Percentiles rank a stretch among this genome's conserved stretches.
phyloP scores from a whole-genome alignment of 495 filamentous ascomycete species.

The Tuber aestivum region DNA sequence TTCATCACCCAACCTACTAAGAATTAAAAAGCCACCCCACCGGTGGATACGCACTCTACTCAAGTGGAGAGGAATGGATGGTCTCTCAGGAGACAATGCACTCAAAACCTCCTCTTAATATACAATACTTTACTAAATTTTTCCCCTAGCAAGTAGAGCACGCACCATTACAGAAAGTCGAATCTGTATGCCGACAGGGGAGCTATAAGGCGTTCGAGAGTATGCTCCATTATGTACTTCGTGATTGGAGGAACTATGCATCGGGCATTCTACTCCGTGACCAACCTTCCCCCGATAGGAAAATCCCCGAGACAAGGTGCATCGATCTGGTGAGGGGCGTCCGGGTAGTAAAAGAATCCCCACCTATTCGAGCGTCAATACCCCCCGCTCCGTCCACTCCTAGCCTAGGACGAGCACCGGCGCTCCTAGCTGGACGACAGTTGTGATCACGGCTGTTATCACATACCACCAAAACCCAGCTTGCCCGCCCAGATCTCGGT shows the following conservation, averaged over 20 bases:
- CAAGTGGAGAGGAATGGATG: not conserved
- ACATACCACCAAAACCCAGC: too few relatives aligned
- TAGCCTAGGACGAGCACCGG: too few relatives aligned
- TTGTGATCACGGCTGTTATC: too few relatives aligned
- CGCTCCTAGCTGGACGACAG: too few relatives aligned
- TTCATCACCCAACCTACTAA: not conserved
- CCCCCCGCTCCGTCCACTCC: too few relatives aligned
- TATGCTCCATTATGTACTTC: not conserved
- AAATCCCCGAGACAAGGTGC: not conserved
- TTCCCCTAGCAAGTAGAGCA: not conserved
- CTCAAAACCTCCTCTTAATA: not conserved
- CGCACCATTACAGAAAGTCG: not conserved
- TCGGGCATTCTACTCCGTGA: not conserved
- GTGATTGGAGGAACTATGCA: not conserved
- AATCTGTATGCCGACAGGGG: not conserved
- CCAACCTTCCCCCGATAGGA: too few relatives aligned
- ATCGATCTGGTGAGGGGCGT: not conserved
- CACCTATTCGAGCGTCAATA: too few relatives aligned
- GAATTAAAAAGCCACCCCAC: not conserved
- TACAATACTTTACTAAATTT: too few relatives aligned
- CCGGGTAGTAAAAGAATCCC: too few relatives aligned
- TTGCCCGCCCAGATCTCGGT: too few relatives aligned
- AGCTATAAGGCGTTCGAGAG: not conserved
- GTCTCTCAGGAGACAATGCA: not conserved
- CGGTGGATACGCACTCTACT: not conserved